phyloP scores from a whole-genome alignment of 73 alveolate genomes.

The Tetrahymena elliotti region DNA sequence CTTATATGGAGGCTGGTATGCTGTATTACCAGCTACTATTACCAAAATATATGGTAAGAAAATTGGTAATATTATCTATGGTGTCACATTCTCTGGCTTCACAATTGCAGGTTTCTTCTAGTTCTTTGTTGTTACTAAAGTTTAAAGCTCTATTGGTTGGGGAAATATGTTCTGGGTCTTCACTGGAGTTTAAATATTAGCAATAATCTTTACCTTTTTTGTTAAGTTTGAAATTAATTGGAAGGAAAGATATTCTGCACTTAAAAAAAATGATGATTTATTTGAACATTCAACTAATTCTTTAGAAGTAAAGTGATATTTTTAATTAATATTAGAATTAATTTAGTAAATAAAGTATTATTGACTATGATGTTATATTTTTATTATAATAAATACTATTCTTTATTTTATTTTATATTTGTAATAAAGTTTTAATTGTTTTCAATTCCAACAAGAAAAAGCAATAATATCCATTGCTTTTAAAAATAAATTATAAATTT shows the following conservation, averaged over 20 bases:
- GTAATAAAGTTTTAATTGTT: not conserved
- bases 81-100: constrained; percentile 33
- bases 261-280: not conserved
- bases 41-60: constrained; percentile 34
- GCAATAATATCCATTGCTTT: too few relatives aligned
- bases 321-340: too few relatives aligned
- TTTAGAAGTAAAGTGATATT: not conserved
- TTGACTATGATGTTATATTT: too few relatives aligned
- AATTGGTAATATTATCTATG: constrained; percentile 41
- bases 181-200: not conserved
- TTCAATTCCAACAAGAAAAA: not conserved
- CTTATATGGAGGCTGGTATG: constrained; percentile 48
- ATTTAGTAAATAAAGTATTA: not conserved
- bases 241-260: not conserved
- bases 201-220: not conserved
- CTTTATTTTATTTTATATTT: too few relatives aligned
- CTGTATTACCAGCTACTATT: constrained; percentile 37
- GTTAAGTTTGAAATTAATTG: not conserved
- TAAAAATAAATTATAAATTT: too few relatives aligned
- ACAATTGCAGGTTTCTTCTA: constrained; percentile 47
- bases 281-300: not conserved
- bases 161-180: not conserved
- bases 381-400: not conserved
- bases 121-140: constrained; percentile 34
- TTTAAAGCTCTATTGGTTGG: not conserved